Base-by-base conservation (phyloP, 148 eudicot species). In the Rhododendron henanense region DNA sequence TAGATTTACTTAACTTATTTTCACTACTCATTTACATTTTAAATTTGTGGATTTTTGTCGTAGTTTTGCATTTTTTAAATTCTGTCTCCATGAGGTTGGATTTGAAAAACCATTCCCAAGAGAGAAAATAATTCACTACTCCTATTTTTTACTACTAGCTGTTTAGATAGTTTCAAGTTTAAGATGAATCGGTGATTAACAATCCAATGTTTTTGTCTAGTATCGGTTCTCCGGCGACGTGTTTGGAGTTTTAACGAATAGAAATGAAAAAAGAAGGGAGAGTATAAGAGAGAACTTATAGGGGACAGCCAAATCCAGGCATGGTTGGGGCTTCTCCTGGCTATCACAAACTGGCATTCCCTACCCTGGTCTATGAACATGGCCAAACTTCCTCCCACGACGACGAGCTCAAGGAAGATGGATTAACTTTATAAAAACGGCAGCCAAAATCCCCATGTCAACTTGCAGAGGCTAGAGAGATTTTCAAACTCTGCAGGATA, bases 321-420 rank as follows among this genome's bases (percentile, higher is more conserved):
- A 96, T 95, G 96, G 96, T 94, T 85, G 94, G 99, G 96, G 95
- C 88, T 95, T 90, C 85, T 86, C 92, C 5, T 93, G 98, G 98
- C 90, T 94, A 82, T 93, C 95, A 83, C 93, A 94, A 89, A 94
- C 98, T 84, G 57, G 87, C 59, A 89, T 94, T 55, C 28, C 90
- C 95, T 13, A 86, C 94, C 85, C 81, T 92, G 10, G 92, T 94
- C 44, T 94, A 94, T 84, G 94, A 94, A 75, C 94, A 94, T 81
- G 93, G 92, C 84, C 37, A 92, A 84, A 81, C 92, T 78, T 96
- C 94, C 77, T 78, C 90, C 9, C 93, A 89, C 39, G 94, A 96
- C 65, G 95, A 96, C 67, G 95, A 96, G 93, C 94, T 96, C 45
- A 95, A 92, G 89, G 91, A 96, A 87, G 95, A 95, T 5, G 44